Percentiles rank a stretch among this genome's conserved stretches.
Conservation (phyloP, 129 eudicot genomes). For the Silybum marianum region DNA sequence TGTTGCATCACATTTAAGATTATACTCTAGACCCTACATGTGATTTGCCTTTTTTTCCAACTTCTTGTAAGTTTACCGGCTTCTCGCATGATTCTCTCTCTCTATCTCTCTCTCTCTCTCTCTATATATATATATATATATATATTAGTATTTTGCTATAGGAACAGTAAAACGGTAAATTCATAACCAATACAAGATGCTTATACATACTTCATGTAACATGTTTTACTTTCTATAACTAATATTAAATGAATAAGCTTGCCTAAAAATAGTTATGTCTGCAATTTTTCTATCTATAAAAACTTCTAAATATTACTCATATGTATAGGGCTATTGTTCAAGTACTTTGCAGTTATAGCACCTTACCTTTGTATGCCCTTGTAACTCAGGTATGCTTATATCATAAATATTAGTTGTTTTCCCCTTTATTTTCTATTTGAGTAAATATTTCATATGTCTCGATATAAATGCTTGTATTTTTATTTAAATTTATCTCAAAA, state of each 20-base stretch:
- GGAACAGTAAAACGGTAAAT: neutral
- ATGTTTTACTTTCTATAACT: neutral
- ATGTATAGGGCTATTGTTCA: conserved; percentile 65
- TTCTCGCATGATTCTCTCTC: neutral
- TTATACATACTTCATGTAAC: neutral
- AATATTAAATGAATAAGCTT: neutral
- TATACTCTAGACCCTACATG: neutral
- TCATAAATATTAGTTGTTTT: no score
- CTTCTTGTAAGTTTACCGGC: neutral
- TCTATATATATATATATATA: no score
- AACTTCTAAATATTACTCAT: neutral
- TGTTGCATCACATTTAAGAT: no score
- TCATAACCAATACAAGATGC: neutral
- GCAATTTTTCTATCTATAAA: neutral
- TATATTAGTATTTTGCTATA: no score
- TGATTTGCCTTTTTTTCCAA: neutral
- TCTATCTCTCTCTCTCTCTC: no score
- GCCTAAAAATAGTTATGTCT: neutral
- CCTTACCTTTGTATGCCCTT: conserved; percentile 75
- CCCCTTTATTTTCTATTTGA: neutral
- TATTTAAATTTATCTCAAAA: neutral
- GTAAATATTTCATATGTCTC: neutral
- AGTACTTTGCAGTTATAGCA: conserved; percentile 81
- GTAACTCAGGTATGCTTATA: conserved; percentile 61
- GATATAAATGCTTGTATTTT: neutral